phyloP scores from a whole-genome alignment of 2,329 filamentous ascomycete species.

The Cadophora gregata region DNA sequence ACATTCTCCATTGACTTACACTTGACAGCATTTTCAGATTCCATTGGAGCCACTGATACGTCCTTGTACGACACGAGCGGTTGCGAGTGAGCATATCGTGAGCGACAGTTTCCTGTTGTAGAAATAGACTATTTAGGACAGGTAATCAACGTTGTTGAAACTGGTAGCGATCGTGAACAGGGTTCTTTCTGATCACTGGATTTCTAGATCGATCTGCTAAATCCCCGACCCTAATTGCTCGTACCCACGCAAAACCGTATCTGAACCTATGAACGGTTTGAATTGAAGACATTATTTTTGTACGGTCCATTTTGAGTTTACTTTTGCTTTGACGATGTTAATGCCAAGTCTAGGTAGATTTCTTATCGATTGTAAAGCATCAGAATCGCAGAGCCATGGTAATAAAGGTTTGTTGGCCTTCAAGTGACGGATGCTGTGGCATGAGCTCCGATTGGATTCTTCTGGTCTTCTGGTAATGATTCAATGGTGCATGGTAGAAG shows the following conservation, averaged over 20 bases:
- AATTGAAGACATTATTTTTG: slow-evolving; percentile 17
- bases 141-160: neutral
- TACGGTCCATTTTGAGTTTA: neutral
- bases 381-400: neutral
- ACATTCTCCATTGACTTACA: too few species aligned
- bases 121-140: neutral
- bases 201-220: slow-evolving; percentile 1
- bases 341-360: neutral
- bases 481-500: slow-evolving; percentile 1
- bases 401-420: neutral
- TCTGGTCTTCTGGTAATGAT: neutral
- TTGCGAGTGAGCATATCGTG: slow-evolving; percentile 8
- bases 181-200: neutral
- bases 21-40: neutral
- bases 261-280: slow-evolving; percentile 15
- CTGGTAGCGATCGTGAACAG: neutral
- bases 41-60: slow-evolving; percentile 12
- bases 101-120: neutral
- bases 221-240: neutral
- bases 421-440: neutral
- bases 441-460: neutral
- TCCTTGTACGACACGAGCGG: slow-evolving; percentile 7
- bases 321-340: neutral
- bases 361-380: neutral
- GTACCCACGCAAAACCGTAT: slow-evolving; percentile 8